Base-by-base conservation (phyloP, 192 early-diverging fungal genomes). In the Rhizoclosmatium sp. region DNA sequence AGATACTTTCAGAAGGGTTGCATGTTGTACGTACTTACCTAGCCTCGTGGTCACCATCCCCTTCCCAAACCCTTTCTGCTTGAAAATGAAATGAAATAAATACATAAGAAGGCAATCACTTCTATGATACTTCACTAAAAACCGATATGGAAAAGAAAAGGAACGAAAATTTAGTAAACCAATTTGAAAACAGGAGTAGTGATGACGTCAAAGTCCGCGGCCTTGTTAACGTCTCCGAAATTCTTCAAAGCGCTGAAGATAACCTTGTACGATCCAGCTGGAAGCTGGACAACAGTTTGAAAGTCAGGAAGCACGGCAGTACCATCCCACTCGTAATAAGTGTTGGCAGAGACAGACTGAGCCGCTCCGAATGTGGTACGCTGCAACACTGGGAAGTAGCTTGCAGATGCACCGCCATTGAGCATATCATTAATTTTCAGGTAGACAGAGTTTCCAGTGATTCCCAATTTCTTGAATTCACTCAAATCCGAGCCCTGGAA, bases 191-290 rank as follows among this genome's bases (percentile, higher is more conserved):
- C 65, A 31, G 75, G 74, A 31, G 74, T 48, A 14, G 31, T 47
- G 19, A 23, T 12, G 44, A 71, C 59, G 3, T 82, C 67, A 21
- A 49, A 78, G 56, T 59, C 58, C 39, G 39, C 19, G 31, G 65
- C 56, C 14, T 76, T 45, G 48, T 49, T 45, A 23, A 47, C 23
- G 39, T 81, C 56, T 2, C 68, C 75, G 78, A 82, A 82, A 62
- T 70, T 65, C 71, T 66, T 75, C 47, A 79, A 40, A 19, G 77
- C 81, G 42, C 66, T 40, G 51, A 72, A 65, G 14, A 67, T 68
- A 51, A 82, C 4, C 71, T 73, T 65, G 81, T 82, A 82, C 16
- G 19, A 46, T 23, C 78, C 81, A 19, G 47, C 21, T 2, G 78
- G 78, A 65, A 82, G 58, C 23, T 45, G n/a, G 54, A 56, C 9